Base-by-base conservation (phyloP, 257 asterid species). In the Linderniella brevidens region DNA sequence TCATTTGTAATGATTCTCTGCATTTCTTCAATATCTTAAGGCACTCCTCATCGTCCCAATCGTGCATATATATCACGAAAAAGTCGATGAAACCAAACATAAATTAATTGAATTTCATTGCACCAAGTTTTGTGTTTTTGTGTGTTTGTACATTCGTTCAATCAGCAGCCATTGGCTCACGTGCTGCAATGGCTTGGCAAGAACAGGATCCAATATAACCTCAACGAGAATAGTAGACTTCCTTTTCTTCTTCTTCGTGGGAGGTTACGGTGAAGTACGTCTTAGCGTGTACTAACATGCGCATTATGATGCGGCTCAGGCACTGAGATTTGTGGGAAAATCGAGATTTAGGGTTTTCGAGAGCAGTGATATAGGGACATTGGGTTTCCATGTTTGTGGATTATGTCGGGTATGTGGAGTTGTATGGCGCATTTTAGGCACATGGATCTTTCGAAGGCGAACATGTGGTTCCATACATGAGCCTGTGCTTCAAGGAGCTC, bases 21-120 rank as follows among this genome's bases (percentile, higher is more conserved):
- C 61, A 56, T 8, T 48, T 48, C 25, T 38, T 48, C 49, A 56
- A 36, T 48, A 56, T 37, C 19, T 17, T 47, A 13, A 56, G 25
- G 13, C 61, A 56, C 48, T 46, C 55, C 13, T 56, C 61, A 12
- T 56, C 55, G 19, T 25, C 41, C 61, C 61, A 56, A 6, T 56
- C 55, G 35, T 56, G 61, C 11, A 45, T 56, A 9, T 56, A 13
- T 54, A 48, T 1, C 19, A 6, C 9, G 42, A 7, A 54, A 1
- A 17, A n/a, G n/a, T n/a, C n/a, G n/a, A n/a, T n/a, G n/a, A n/a
- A n/a, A n/a, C n/a, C n/a, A n/a, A n/a, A n/a, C n/a, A n/a, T n/a
- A n/a, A n/a, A n/a, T n/a, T n/a, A 18, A 9, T 18, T 12, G 19
- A 9, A 0, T 19, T 41, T 3, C 13, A 19, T 39, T 5, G 49